Conservation (phyloP, 495 filamentous ascomycete genomes). For the Trichoderma parareesei region DNA sequence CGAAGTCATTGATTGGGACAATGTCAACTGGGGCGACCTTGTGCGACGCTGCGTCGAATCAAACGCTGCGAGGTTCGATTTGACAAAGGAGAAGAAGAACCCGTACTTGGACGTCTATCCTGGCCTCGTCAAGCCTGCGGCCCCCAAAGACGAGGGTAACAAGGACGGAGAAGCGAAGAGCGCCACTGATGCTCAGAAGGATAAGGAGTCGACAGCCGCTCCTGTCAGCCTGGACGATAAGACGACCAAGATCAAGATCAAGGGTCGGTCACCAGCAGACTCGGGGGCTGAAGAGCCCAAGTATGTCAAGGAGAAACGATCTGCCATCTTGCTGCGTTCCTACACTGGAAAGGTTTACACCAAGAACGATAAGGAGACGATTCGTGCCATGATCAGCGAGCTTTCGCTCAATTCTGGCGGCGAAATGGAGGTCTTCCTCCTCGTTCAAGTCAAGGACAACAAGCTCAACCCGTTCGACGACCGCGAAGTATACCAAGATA, state of each 20-base stretch:
- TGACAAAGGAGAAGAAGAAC: constrained; percentile 23
- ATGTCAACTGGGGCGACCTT: constrained; percentile 61
- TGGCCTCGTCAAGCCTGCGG: not conserved
- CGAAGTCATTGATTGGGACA: constrained; percentile 50
- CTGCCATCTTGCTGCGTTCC: constrained; percentile 61
- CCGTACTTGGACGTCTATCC: constrained; percentile 18
- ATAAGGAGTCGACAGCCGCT: not conserved
- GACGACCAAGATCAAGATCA: not conserved
- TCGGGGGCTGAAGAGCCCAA: not conserved
- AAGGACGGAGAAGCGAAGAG: not conserved
- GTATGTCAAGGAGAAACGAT: constrained; percentile 37
- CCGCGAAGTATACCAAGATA: constrained; percentile 42
- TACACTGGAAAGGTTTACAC: constrained; percentile 61
- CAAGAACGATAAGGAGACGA: constrained; percentile 59
- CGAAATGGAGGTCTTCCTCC: constrained; percentile 68
- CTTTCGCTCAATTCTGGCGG: constrained; percentile 63
- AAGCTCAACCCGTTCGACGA: constrained; percentile 47
- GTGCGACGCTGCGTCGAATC: constrained; percentile 53
- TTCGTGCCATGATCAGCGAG: constrained; percentile 69
- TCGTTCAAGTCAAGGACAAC: constrained; percentile 63
- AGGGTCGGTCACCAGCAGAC: not conserved
- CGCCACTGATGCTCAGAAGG: not conserved
- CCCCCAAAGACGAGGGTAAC: not conserved
- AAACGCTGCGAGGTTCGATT: constrained; percentile 54
- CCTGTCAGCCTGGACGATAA: not conserved